A percentile compares a stretch with the other conserved stretches of the same genome.
Evolutionary conservation across 192 early-diverging fungal species (phyloP).

Genomic region (Allomyces macrogynus): DNA sequence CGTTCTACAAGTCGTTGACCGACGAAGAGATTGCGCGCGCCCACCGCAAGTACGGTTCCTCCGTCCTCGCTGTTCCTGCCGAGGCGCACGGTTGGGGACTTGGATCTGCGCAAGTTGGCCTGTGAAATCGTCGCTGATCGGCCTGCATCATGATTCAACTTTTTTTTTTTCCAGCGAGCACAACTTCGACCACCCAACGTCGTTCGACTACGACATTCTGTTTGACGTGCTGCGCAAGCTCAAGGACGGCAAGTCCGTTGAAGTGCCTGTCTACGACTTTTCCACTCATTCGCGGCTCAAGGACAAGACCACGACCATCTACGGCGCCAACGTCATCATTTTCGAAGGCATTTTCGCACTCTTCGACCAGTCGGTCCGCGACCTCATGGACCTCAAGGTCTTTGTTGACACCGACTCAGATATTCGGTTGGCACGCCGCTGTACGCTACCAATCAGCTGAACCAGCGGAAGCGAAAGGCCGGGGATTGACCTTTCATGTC

Average conservation of each 20-base stretch:
- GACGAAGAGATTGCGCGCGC: slow-evolving; percentile 45
- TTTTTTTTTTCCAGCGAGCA: slow-evolving; percentile 31
- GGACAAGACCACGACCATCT: slow-evolving; percentile 45
- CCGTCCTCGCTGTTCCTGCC: no score
- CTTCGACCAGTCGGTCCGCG: slow-evolving; percentile 57
- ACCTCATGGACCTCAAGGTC: slow-evolving; percentile 59
- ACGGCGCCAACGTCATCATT: slow-evolving; percentile 87
- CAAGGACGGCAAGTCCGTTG: slow-evolving; percentile 55
- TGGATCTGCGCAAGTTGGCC: no score
- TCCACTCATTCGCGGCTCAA: slow-evolving; percentile 51
- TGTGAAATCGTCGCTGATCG: no score
- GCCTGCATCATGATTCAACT: no score
- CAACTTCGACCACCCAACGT: slow-evolving; percentile 83
- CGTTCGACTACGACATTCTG: slow-evolving; percentile 66
- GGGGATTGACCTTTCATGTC: no score
- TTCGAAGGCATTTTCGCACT: slow-evolving; percentile 98
- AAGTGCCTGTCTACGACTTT: slow-evolving; percentile 85
- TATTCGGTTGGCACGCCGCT: slow-evolving; percentile 66
- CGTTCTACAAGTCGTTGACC: slow-evolving; percentile 73
- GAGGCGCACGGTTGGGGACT: no score
- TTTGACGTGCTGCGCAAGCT: slow-evolving; percentile 48
- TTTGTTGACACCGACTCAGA: slow-evolving; percentile 82
- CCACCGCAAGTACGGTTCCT: slow-evolving; percentile 16
- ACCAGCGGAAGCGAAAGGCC: no score
- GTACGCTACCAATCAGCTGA: slow-evolving; percentile 16